Conservation (phyloP, 2,329 filamentous ascomycete genomes). For the Fusarium sp. region DNA sequence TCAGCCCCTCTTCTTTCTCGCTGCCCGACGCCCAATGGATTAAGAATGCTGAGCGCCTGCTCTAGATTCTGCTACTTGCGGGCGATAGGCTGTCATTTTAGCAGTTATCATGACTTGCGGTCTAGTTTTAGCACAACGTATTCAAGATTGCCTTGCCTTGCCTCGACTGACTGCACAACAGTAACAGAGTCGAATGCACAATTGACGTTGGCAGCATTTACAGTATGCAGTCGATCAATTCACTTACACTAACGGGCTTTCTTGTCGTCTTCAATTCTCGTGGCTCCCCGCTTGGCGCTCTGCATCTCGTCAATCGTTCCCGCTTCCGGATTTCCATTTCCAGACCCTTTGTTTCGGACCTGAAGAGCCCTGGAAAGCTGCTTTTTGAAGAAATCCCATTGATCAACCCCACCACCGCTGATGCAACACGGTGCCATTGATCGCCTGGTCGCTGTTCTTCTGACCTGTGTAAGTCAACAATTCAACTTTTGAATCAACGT, state of each 20-base stretch:
- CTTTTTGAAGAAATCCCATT: constrained; percentile 22
- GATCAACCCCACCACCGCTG: constrained; percentile 18
- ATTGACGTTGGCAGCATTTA: constrained; percentile 4
- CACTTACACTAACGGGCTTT: not conserved
- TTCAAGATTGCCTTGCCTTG: not conserved
- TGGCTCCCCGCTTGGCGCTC: constrained; percentile 33
- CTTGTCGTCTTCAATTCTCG: constrained; percentile 18
- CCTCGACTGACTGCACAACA: constrained; percentile 12
- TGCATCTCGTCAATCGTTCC: constrained; percentile 47
- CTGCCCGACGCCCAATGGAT: constrained; percentile 43
- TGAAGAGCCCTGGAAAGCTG: constrained; percentile 25
- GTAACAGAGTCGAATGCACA: constrained; percentile 10
- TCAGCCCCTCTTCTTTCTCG: constrained; percentile 39
- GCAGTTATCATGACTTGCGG: constrained; percentile 19
- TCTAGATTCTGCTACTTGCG: constrained; percentile 12
- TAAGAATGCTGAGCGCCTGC: constrained; percentile 27
- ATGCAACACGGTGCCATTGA: constrained; percentile 4
- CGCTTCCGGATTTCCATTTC: constrained; percentile 40
- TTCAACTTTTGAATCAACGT: constrained; percentile 1
- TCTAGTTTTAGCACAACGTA: constrained; percentile 12
- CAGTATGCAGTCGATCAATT: constrained; percentile 10
- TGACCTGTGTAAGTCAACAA: constrained; percentile 1
- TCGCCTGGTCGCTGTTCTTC: constrained; percentile 5
- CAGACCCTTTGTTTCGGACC: constrained; percentile 40
- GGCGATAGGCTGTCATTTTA: constrained; percentile 14